Evolutionary conservation across 1,139 yeast genomes (phyloP).

Genomic region (Zygosaccharomyces sapae): DNA sequence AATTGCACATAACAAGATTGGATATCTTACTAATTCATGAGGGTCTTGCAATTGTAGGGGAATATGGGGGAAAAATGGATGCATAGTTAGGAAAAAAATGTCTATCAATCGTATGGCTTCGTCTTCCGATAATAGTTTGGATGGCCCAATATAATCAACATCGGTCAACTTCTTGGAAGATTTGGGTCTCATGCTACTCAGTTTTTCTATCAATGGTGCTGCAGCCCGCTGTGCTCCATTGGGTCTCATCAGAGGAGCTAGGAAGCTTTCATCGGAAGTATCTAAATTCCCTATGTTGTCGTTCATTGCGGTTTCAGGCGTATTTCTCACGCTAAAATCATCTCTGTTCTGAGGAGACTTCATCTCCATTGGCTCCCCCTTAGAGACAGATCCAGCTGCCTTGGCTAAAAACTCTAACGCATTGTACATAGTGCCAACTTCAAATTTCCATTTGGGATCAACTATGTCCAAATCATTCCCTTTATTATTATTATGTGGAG

Average conservation of each 20-base stretch:
- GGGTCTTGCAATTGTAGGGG: conserved; percentile 70
- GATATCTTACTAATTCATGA: conserved; percentile 66
- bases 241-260: conserved; percentile 25
- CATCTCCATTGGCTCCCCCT: conserved; percentile 66
- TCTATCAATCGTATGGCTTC: conserved; percentile 65
- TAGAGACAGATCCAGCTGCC: conserved; percentile 68
- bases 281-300: conserved; percentile 7
- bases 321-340: conserved; percentile 35
- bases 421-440: conserved; percentile 51
- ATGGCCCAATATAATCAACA: conserved; percentile 62
- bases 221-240: conserved; percentile 23
- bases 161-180: conserved; percentile 52
- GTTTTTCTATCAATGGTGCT: conserved; percentile 48
- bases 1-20: conserved; percentile 74
- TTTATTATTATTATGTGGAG: conserved; percentile 36
- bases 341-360: conserved; percentile 39
- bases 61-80: conserved; percentile 84
- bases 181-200: conserved; percentile 50
- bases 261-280: conserved; percentile 13
- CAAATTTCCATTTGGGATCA: conserved; percentile 40
- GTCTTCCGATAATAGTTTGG: conserved; percentile 56
- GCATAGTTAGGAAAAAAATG: conserved; percentile 71
- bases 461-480: conserved; percentile 44
- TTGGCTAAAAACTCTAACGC: conserved; percentile 69
- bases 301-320: background rate